Evolutionary conservation across 441 rosid genomes (phyloP).

Genomic region (Gossypium schwendimanii): DNA sequence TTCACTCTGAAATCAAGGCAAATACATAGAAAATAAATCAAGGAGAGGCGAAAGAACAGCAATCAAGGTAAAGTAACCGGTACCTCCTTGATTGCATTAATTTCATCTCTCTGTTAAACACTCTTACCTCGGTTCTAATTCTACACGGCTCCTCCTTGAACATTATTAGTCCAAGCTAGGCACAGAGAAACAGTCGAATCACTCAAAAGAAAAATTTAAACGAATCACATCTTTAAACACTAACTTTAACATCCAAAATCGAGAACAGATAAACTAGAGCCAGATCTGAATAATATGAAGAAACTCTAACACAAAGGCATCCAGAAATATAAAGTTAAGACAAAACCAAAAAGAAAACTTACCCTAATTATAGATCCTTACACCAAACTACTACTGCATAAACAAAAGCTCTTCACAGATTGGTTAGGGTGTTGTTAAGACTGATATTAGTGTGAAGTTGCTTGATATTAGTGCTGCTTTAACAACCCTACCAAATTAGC

Average conservation of each 20-base stretch:
- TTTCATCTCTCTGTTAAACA: not conserved
- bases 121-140: not conserved
- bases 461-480: constrained; percentile 73
- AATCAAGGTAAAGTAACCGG: not conserved
- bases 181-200: not conserved
- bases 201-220: not conserved
- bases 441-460: constrained; percentile 70
- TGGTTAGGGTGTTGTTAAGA: too few relatives aligned
- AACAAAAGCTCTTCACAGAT: too few relatives aligned
- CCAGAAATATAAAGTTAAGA: not conserved
- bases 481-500: constrained; percentile 15
- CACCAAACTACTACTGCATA: too few relatives aligned
- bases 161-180: not conserved
- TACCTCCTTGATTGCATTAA: not conserved
- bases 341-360: not conserved
- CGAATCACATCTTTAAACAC: not conserved
- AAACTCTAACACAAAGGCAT: not conserved
- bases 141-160: not conserved
- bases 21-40: not conserved
- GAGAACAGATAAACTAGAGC: not conserved
- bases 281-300: not conserved
- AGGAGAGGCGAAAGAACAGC: not conserved
- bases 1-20: not conserved
- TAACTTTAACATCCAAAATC: not conserved
- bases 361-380: too few relatives aligned